These are phyloP conservation scores for Teratosphaeria nubilosa DNA, from an alignment of 2,329 filamentous ascomycete genomes.

Conservation along the genomic window DNA sequence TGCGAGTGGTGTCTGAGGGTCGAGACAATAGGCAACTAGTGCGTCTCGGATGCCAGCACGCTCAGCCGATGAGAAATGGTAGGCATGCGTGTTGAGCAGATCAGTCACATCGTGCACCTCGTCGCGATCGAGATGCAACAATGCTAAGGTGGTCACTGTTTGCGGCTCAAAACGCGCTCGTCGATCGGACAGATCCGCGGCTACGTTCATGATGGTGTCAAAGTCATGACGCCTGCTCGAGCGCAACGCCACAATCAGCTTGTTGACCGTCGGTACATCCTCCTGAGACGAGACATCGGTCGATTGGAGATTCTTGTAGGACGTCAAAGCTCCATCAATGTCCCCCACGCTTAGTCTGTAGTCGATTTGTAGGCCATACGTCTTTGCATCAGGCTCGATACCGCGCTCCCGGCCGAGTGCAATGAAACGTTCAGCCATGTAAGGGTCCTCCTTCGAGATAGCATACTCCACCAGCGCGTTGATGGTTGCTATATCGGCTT, in stretches of 20 bases:
- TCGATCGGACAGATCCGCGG: constrained; percentile 62
- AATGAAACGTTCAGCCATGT: constrained; percentile 64
- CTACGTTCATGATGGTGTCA: constrained; percentile 60
- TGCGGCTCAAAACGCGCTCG: constrained; percentile 59
- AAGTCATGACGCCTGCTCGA: constrained; percentile 51
- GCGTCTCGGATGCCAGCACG: constrained; percentile 55
- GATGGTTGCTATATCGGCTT: constrained; percentile 60
- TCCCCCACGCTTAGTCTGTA: constrained; percentile 66
- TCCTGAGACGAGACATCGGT: constrained; percentile 47
- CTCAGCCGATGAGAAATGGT: constrained; percentile 60
- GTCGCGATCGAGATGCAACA: constrained; percentile 63
- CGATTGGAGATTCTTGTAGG: constrained; percentile 54
- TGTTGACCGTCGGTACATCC: constrained; percentile 57
- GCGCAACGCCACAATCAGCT: constrained; percentile 61
- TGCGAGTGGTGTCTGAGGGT: constrained; percentile 52
- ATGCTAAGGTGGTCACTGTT: constrained; percentile 64
- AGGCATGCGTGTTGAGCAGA: constrained; percentile 64
- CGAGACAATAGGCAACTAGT: constrained; percentile 58
- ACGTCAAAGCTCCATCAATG: constrained; percentile 55
- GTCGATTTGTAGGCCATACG: constrained; percentile 64
- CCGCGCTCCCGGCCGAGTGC: constrained; percentile 54
- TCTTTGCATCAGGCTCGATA: constrained; percentile 57
- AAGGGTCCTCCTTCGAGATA: constrained; percentile 57
- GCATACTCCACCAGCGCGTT: constrained; percentile 68
- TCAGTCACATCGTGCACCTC: constrained; percentile 73